Base-by-base conservation (phyloP, 1,284 basidiomycete species). In the Amylostereum areolatum region DNA sequence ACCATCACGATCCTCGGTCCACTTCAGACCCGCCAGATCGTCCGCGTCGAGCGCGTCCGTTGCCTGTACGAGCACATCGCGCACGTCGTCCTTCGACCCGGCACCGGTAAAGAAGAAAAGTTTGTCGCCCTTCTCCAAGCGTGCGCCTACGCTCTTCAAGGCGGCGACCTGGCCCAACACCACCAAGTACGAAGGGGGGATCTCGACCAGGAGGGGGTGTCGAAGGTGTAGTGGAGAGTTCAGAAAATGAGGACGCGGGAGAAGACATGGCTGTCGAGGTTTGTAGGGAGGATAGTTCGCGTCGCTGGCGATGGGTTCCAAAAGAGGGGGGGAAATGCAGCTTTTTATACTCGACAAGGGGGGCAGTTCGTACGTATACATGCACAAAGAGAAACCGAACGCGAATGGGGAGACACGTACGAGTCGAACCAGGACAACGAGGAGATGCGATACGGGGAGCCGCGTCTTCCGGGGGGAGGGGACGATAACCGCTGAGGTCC, bases 71-170 rank as follows among this genome's bases (percentile, higher is more conserved):
- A 49, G 24, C 28, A 45, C 25, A 9, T 29, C 12, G 27, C 11
- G 7, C 11, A 49, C 43, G 3, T 49, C 43, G 5, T 37, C 8
- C 9, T 24, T 7, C 30, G 48, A 45, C 5, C 48, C 43, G 25
- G 43, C 25, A 5, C 48, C 48, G 29, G 40, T 37, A 10, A 49
- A n/a, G 36, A 45, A 49, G 12, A 49, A 36, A 11, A 49, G n/a
- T 31, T 5, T 42, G 31, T 49, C 48, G n/a, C 30, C 43, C 24
- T n/a, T n/a, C 3, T 24, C 34, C 8, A 49, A 11, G 11, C 34
- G 28, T 1, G 30, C 11, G 24, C 27, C 32, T 28, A 45, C 24
- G 11, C 32, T 37, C 28, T 39, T 37, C 33, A 49, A 31, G n/a
- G 29, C n/a, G 5, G 18, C 42, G 7, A 35, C 5, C 11, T 43